Percentiles rank a stretch among this genome's conserved stretches.
Evolutionary conservation across 148 eudicot genomes (phyloP).

Genomic region (Rhododendron ovatum): DNA sequence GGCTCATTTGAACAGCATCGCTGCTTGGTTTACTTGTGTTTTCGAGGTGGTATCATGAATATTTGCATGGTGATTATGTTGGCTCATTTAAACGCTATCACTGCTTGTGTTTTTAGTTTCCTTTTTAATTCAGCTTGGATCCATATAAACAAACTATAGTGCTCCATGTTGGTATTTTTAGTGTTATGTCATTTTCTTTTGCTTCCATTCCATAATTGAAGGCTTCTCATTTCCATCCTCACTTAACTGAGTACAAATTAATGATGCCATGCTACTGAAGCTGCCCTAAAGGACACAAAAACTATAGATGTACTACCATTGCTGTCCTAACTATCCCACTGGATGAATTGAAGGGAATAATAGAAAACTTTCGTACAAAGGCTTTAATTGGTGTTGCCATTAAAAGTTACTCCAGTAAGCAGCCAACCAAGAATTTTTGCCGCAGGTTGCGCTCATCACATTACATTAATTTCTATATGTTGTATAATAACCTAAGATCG

Average conservation of each 20-base stretch:
- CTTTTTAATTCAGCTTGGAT: too few species aligned
- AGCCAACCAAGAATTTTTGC: constrained; percentile 63
- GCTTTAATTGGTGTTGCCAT: constrained; percentile 57
- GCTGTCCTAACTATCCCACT: constrained; percentile 51
- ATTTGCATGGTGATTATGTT: too few species aligned
- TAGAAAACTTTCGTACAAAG: constrained; percentile 55
- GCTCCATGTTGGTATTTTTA: too few species aligned
- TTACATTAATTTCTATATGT: not conserved
- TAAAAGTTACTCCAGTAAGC: constrained; percentile 61
- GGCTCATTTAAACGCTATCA: too few species aligned
- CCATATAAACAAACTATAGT: too few species aligned
- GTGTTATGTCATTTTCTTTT: too few species aligned
- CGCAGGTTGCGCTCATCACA: constrained; percentile 33
- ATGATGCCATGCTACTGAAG: constrained; percentile 38
- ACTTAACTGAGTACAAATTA: constrained; percentile 10
- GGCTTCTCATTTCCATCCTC: too few species aligned
- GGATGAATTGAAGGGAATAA: constrained; percentile 59
- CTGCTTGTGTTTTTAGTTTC: too few species aligned
- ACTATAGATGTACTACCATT: constrained; percentile 52
- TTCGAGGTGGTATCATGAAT: too few species aligned
- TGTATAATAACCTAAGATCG: not conserved
- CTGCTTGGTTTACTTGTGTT: too few species aligned
- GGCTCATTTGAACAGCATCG: too few species aligned
- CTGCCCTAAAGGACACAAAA: constrained; percentile 52
- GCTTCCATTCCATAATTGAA: too few species aligned